A percentile compares a stretch with the other conserved stretches of the same genome.
These are phyloP conservation scores for Boletus reticuloceps DNA, from an alignment of 768 basidiomycete species.

Conservation along the genomic window DNA sequence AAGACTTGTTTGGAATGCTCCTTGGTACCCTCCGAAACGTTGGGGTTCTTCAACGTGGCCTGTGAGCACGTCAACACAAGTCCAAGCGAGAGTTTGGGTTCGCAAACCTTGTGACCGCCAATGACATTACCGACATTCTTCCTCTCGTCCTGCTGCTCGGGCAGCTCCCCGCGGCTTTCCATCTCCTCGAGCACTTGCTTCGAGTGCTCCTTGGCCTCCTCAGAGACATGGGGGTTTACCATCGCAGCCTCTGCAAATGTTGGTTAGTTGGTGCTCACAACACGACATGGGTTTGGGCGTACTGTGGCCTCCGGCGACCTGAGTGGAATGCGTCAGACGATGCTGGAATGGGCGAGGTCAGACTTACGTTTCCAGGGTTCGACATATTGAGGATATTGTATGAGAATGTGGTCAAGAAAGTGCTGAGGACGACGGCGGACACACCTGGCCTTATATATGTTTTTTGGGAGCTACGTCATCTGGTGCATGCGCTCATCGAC, in stretches of 20 bases:
- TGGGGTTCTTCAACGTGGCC: slow-evolving; percentile 25
- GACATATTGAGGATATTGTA: slow-evolving; percentile 5
- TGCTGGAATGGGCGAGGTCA: background rate
- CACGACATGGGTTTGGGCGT: background rate
- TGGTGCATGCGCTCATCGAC: slow-evolving; percentile 2
- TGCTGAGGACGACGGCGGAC: background rate
- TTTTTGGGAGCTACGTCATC: slow-evolving; percentile 13
- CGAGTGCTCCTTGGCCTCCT: slow-evolving; percentile 21
- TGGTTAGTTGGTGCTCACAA: background rate
- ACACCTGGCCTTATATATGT: slow-evolving; percentile 2
- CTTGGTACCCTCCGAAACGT: slow-evolving; percentile 26
- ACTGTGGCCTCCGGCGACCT: slow-evolving; percentile 12
- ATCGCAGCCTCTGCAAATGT: slow-evolving; percentile 21
- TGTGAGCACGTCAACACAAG: background rate
- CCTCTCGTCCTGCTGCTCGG: slow-evolving; percentile 11
- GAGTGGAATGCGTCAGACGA: background rate
- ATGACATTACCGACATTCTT: slow-evolving; percentile 19
- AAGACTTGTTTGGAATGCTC: slow-evolving; percentile 7
- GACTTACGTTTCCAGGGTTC: slow-evolving; percentile 19
- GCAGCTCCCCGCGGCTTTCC: slow-evolving; percentile 13
- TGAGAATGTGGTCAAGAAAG: background rate
- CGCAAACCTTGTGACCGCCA: slow-evolving; percentile 20
- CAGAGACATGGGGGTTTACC: slow-evolving; percentile 25
- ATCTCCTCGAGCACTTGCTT: slow-evolving; percentile 24
- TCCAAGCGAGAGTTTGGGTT: too few species aligned